Percentiles rank a stretch among this genome's conserved stretches.
These are phyloP conservation scores for Penicillium fimorum DNA, from an alignment of 495 filamentous ascomycete species.

Conservation along the genomic window DNA sequence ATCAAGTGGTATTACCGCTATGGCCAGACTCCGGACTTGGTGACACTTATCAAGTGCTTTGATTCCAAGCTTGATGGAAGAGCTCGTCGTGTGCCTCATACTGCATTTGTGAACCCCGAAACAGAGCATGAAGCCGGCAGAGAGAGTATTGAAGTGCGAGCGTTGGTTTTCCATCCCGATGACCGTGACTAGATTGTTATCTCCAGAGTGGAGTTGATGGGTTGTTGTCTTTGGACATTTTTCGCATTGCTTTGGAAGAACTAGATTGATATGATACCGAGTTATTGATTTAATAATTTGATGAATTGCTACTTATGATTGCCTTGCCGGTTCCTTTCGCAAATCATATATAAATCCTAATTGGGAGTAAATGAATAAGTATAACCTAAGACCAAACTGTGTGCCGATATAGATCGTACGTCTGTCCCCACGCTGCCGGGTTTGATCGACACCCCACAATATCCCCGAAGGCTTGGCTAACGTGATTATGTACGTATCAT, in stretches of 20 bases:
- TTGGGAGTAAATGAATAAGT: neutral
- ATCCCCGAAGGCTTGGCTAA: too few relatives aligned
- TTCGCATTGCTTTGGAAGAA: neutral
- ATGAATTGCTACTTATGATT: neutral
- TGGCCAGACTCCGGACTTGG: conserved; percentile 56
- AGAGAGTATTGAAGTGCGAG: conserved; percentile 66
- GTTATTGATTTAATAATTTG: neutral
- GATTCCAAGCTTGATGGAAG: conserved; percentile 60
- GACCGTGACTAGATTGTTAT: conserved; percentile 34
- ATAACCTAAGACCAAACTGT: neutral
- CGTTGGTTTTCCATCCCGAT: conserved; percentile 56
- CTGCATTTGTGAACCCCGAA: conserved; percentile 58
- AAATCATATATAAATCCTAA: neutral
- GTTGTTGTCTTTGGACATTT: neutral
- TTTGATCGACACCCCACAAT: neutral
- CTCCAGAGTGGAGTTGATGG: neutral
- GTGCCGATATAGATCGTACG: neutral
- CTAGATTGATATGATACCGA: conserved; percentile 2
- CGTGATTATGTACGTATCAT: neutral
- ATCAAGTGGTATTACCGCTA: conserved; percentile 55
- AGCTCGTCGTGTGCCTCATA: conserved; percentile 57
- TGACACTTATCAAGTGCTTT: conserved; percentile 70
- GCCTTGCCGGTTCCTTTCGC: neutral
- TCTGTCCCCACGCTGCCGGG: neutral
- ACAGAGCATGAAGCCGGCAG: conserved; percentile 47